These are phyloP conservation scores for Rhodotorula graminis DNA, from an alignment of 768 basidiomycete genomes.

Conservation along the genomic window DNA sequence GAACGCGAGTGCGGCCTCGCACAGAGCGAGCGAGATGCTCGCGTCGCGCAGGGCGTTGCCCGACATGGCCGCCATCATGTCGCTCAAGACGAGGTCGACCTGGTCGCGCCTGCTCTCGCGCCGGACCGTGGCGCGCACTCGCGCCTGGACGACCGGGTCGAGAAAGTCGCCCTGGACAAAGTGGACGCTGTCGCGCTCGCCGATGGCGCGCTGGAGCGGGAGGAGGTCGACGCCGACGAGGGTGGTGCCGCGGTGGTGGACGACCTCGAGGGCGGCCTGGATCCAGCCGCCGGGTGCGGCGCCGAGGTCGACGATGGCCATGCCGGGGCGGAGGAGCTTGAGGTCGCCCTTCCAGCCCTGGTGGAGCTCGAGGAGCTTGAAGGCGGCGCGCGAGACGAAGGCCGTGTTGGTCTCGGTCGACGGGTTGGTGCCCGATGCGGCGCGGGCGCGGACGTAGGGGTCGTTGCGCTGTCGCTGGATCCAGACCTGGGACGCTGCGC, in stretches of 20 bases:
- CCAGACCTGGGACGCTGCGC: constrained; percentile 36
- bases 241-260: constrained; percentile 52
- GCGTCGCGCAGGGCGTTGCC: constrained; percentile 67
- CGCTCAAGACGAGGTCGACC: constrained; percentile 77
- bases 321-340: constrained; percentile 51
- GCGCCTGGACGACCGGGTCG: constrained; percentile 52
- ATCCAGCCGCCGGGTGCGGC: constrained; percentile 94
- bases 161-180: constrained; percentile 77
- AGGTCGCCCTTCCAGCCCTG: constrained; percentile 47
- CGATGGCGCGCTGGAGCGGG: constrained; percentile 56
- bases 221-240: constrained; percentile 80
- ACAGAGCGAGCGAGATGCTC: constrained; percentile 66
- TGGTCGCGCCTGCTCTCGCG: neutral
- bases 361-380: constrained; percentile 81
- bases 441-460: constrained; percentile 46
- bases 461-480: constrained; percentile 46
- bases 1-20: constrained; percentile 67
- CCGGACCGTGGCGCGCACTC: constrained; percentile 48
- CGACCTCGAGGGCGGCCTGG: constrained; percentile 65
- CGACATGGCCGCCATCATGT: constrained; percentile 81
- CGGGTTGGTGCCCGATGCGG: constrained; percentile 5
- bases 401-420: constrained; percentile 31
- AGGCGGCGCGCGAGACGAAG: constrained; percentile 82
- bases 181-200: constrained; percentile 60
- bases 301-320: constrained; percentile 73